phyloP scores from a whole-genome alignment of 176 grass and related monocot species.

The Carex pumila region DNA sequence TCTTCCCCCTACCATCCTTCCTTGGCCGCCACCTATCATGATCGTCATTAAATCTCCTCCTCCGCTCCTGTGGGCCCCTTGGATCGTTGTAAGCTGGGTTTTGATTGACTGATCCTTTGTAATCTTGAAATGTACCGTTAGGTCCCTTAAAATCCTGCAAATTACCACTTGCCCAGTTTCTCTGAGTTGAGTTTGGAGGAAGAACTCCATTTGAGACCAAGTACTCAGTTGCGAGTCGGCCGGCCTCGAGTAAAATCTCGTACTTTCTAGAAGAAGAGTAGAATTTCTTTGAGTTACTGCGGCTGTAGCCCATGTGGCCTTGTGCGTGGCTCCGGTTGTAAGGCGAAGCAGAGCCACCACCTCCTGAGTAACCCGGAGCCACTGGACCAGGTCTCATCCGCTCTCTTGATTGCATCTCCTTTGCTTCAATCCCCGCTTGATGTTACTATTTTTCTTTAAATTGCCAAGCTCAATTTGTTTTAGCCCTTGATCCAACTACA shows the following conservation, averaged over 20 bases:
- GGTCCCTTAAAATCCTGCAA: constrained; percentile 31
- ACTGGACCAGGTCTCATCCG: constrained; percentile 13
- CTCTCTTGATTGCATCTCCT: constrained; percentile 23
- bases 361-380: not conserved
- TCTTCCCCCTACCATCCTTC: constrained; percentile 53
- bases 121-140: constrained; percentile 15
- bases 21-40: constrained; percentile 20
- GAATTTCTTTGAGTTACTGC: constrained; percentile 16
- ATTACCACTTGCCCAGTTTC: constrained; percentile 16
- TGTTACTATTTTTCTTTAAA: not conserved
- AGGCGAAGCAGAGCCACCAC: constrained; percentile 5
- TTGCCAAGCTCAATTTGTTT: constrained; percentile 9
- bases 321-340: constrained; percentile 19
- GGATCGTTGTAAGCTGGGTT: constrained; percentile 13
- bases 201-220: constrained; percentile 75
- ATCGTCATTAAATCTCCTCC: constrained; percentile 46
- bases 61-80: constrained; percentile 8
- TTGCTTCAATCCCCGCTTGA: not conserved
- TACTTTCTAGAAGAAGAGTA: constrained; percentile 40
- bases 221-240: constrained; percentile 88
- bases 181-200: constrained; percentile 40
- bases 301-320: constrained; percentile 23
- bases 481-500: not conserved
- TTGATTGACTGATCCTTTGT: constrained; percentile 14
- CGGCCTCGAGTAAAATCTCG: constrained; percentile 81